phyloP scores from a whole-genome alignment of 345 rosid genomes.

The Salix viminalis region DNA sequence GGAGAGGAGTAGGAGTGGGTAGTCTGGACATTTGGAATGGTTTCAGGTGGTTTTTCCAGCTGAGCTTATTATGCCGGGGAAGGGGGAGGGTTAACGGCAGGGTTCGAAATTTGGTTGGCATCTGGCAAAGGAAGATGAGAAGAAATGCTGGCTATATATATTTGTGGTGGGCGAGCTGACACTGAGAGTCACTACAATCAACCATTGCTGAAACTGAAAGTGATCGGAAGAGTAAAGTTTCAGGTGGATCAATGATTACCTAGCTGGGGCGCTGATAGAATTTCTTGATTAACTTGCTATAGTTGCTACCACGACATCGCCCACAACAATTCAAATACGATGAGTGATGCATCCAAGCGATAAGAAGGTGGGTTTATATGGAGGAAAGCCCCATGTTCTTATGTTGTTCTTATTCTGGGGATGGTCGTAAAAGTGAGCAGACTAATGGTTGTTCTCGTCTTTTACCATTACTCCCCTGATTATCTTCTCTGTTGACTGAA shows the following conservation, averaged over 20 bases:
- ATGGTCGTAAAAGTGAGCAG: not conserved
- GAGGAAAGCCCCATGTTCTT: too few species aligned
- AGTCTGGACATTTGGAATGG: constrained; percentile 32
- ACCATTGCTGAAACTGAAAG: not conserved
- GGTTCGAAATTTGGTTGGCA: constrained; percentile 14
- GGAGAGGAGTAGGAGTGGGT: constrained; percentile 20
- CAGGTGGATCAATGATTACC: not conserved
- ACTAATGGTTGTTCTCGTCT: not conserved
- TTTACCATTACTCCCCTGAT: not conserved
- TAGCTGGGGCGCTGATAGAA: too few species aligned
- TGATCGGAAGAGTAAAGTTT: not conserved
- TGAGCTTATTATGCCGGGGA: not conserved
- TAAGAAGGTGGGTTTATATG: too few species aligned
- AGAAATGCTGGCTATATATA: not conserved
- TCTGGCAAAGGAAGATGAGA: not conserved
- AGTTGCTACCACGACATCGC: too few species aligned
- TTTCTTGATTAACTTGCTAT: too few species aligned
- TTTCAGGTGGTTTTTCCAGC: not conserved
- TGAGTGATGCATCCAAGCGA: too few species aligned
- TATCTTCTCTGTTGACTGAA: not conserved
- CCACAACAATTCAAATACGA: not conserved
- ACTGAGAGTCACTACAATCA: not conserved
- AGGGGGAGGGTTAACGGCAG: not conserved
- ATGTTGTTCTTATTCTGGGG: not conserved
- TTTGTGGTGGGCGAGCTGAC: not conserved